A percentile compares a stretch with the other conserved stretches of the same genome.
phyloP scores from a whole-genome alignment of 2,329 filamentous ascomycete genomes.

The Aureobasidium sp. region DNA sequence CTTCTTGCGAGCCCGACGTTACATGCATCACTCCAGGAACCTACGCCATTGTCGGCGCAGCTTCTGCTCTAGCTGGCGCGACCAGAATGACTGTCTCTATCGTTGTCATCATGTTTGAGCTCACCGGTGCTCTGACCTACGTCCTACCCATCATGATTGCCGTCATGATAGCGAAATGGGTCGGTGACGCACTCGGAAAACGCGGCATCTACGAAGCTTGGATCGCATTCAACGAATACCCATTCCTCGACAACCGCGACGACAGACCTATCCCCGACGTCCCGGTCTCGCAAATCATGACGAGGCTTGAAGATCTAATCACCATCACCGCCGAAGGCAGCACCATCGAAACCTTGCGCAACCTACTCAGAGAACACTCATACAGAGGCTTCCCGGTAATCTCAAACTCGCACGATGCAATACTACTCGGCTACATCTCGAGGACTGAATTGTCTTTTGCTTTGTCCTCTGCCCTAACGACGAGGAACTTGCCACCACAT shows the following conservation, averaged over 20 bases:
- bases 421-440: slow-evolving; percentile 87
- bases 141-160: slow-evolving; percentile 98
- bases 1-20: slow-evolving; percentile 72
- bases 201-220: slow-evolving; percentile 95
- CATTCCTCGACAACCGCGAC: slow-evolving; percentile 87
- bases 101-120: slow-evolving; percentile 98
- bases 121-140: slow-evolving; percentile 91
- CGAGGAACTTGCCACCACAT: slow-evolving; percentile 53
- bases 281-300: slow-evolving; percentile 83
- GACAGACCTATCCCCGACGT: slow-evolving; percentile 71
- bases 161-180: slow-evolving; percentile 97
- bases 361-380: slow-evolving; percentile 62
- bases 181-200: slow-evolving; percentile 87
- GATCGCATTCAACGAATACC: slow-evolving; percentile 94
- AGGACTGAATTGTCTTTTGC: slow-evolving; percentile 82
- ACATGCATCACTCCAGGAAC: slow-evolving; percentile 88
- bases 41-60: slow-evolving; percentile 92
- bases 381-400: slow-evolving; percentile 92
- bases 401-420: slow-evolving; percentile 63
- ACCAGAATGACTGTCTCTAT: slow-evolving; percentile 97
- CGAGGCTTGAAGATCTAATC: slow-evolving; percentile 78
- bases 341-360: slow-evolving; percentile 65
- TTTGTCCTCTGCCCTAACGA: slow-evolving; percentile 51
- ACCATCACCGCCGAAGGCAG: slow-evolving; percentile 71
- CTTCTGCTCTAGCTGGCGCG: slow-evolving; percentile 85